phyloP scores from a whole-genome alignment of 177 flowering plant genomes.

The Vitis hybrid region DNA sequence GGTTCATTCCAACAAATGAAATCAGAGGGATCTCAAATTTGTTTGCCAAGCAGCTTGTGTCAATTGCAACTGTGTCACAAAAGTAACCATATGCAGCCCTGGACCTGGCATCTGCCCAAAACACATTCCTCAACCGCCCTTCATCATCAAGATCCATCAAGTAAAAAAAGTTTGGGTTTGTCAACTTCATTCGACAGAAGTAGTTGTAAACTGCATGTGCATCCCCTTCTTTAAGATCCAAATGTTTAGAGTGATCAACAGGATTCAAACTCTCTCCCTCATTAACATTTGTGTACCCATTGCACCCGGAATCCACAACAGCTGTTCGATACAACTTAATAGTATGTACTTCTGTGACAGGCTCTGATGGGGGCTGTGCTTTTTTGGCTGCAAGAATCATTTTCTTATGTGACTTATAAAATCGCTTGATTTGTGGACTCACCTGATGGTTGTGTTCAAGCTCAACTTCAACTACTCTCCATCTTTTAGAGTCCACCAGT shows the following conservation, averaged over 20 bases:
- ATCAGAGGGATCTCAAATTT: slow-evolving; percentile 34
- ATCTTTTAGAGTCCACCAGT: slow-evolving; percentile 40
- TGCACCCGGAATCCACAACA: slow-evolving; percentile 19
- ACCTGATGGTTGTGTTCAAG: slow-evolving; percentile 45
- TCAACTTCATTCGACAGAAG: slow-evolving; percentile 34
- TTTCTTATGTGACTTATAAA: slow-evolving; percentile 47
- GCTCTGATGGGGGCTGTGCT: slow-evolving; percentile 22
- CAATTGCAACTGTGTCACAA: slow-evolving; percentile 27
- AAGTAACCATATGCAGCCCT: slow-evolving; percentile 27
- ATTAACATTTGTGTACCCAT: slow-evolving; percentile 15
- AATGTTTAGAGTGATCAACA: slow-evolving; percentile 32
- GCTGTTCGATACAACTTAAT: slow-evolving; percentile 36
- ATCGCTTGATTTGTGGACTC: slow-evolving; percentile 33
- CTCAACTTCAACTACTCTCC: slow-evolving; percentile 49
- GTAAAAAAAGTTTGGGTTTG: slow-evolving; percentile 35
- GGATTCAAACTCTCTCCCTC: slow-evolving; percentile 16
- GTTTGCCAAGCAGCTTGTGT: slow-evolving; percentile 33
- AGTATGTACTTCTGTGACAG: slow-evolving; percentile 34
- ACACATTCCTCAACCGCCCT: slow-evolving; percentile 33
- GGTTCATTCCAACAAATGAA: slow-evolving; percentile 39
- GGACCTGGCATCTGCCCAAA: slow-evolving; percentile 40
- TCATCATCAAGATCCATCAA: slow-evolving; percentile 37
- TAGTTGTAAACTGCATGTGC: slow-evolving; percentile 32
- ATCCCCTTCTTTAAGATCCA: slow-evolving; percentile 43
- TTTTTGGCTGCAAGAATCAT: slow-evolving; percentile 35